Conservation (phyloP, 2,329 filamentous ascomycete species). For the Juglanconis sp. region DNA sequence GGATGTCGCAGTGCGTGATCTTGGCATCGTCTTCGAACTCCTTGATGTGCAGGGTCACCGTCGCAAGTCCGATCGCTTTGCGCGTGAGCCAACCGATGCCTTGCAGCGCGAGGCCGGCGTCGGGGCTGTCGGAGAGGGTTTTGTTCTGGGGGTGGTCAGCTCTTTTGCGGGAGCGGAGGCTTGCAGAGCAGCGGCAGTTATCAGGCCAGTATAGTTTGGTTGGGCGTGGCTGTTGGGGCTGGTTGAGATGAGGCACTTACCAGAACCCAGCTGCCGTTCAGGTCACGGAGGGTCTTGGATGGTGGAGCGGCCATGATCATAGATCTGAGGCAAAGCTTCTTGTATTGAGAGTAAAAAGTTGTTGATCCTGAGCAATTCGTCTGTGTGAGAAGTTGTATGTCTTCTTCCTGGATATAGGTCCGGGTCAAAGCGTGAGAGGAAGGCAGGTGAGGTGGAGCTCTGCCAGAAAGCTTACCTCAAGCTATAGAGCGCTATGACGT, state of each 20-base stretch:
- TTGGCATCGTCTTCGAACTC: constrained; percentile 44
- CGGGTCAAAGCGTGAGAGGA: too few species aligned
- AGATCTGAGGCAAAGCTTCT: not conserved
- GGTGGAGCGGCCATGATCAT: constrained; percentile 68
- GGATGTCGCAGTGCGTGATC: constrained; percentile 65
- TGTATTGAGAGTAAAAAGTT: too few species aligned
- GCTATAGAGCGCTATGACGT: too few species aligned
- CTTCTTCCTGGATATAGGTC: too few species aligned
- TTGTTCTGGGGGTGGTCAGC: constrained; percentile 59
- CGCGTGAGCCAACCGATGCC: constrained; percentile 69
- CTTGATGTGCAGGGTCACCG: constrained; percentile 62
- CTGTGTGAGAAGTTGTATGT: not conserved
- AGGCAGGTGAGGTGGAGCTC: too few species aligned
- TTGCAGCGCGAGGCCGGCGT: constrained; percentile 69
- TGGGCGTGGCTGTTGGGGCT: not conserved
- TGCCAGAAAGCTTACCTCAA: too few species aligned
- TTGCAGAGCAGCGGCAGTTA: too few species aligned
- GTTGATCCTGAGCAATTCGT: too few species aligned
- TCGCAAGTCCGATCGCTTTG: constrained; percentile 67
- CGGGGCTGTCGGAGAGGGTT: constrained; percentile 64
- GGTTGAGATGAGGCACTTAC: constrained; percentile 40
- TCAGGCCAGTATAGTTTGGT: not conserved
- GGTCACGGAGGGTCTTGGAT: constrained; percentile 62
- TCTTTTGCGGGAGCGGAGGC: not conserved
- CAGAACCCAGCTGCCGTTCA: constrained; percentile 68